Evolutionary conservation across 257 asterid genomes (phyloP).

Genomic region (Solanum ossicruentum): DNA sequence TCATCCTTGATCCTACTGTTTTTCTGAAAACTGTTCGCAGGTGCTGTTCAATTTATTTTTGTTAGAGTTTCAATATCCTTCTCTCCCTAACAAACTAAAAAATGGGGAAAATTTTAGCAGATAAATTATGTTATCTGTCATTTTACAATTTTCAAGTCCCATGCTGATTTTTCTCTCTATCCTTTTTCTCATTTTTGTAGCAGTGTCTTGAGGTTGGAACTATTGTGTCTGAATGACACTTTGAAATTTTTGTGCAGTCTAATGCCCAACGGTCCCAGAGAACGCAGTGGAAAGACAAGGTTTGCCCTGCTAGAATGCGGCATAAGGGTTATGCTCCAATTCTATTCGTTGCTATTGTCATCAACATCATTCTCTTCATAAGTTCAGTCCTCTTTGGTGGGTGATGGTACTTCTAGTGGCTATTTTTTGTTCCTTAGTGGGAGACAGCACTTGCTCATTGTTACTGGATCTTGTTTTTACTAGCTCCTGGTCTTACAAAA

Average conservation of each 20-base stretch:
- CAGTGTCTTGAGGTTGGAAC: background rate
- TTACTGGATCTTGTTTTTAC: constrained; percentile 20
- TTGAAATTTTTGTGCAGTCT: constrained; percentile 44
- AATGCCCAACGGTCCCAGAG: constrained; percentile 41
- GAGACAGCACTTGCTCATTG: constrained; percentile 16
- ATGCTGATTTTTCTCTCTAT: background rate
- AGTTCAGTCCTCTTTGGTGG: constrained; percentile 68
- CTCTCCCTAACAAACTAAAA: background rate
- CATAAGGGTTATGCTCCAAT: constrained; percentile 69
- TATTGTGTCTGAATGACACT: constrained; percentile 14
- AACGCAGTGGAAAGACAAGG: constrained; percentile 40
- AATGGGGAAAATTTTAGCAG: background rate
- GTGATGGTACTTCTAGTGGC: constrained; percentile 13
- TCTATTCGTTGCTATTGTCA: constrained; percentile 50
- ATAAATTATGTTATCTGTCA: background rate
- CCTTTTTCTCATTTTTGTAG: background rate
- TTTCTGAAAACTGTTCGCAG: background rate
- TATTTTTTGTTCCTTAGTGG: constrained; percentile 1
- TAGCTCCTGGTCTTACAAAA: constrained; percentile 74
- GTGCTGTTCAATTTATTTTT: background rate
- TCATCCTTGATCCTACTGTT: background rate
- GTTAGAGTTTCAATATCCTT: background rate
- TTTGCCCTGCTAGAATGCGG: constrained; percentile 43
- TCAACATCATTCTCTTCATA: constrained; percentile 58
- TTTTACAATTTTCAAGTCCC: background rate